Evolutionary conservation across 2,329 filamentous ascomycete species (phyloP).

Genomic region (Colletotrichum agaves): DNA sequence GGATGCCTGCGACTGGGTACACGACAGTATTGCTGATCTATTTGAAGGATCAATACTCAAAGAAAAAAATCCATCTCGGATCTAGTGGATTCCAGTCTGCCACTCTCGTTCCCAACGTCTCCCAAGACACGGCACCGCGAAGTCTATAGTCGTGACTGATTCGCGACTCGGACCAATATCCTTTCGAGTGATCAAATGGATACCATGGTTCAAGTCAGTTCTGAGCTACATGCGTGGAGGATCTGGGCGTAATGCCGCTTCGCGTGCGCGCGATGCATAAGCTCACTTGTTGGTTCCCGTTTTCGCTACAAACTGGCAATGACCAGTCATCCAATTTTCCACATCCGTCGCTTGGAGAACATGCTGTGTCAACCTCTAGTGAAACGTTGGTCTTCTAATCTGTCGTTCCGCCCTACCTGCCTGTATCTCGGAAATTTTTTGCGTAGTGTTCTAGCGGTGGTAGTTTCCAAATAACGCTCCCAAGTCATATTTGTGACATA

Average conservation of each 20-base stretch:
- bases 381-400: too few species aligned
- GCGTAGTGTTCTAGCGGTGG: background rate
- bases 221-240: too few species aligned
- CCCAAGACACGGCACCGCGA: slow-evolving; percentile 1
- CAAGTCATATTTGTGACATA: background rate
- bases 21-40: slow-evolving; percentile 52
- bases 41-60: slow-evolving; percentile 48
- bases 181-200: slow-evolving; percentile 43
- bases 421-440: background rate
- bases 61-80: slow-evolving; percentile 19
- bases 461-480: background rate
- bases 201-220: slow-evolving; percentile 4
- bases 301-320: too few species aligned
- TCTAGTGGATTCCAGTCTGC: slow-evolving; percentile 37
- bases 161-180: slow-evolving; percentile 16
- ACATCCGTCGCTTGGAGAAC: background rate
- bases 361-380: background rate
- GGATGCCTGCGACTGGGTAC: slow-evolving; percentile 49
- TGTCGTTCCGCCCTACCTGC: background rate
- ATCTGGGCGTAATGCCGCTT: too few species aligned
- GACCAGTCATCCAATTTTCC: too few species aligned
- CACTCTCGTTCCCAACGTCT: slow-evolving; percentile 21
- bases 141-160: slow-evolving; percentile 21
- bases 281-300: too few species aligned
- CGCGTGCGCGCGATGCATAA: too few species aligned